These are phyloP conservation scores for Backusella morwellensis DNA, from an alignment of 192 early-diverging fungal genomes.

Conservation along the genomic window DNA sequence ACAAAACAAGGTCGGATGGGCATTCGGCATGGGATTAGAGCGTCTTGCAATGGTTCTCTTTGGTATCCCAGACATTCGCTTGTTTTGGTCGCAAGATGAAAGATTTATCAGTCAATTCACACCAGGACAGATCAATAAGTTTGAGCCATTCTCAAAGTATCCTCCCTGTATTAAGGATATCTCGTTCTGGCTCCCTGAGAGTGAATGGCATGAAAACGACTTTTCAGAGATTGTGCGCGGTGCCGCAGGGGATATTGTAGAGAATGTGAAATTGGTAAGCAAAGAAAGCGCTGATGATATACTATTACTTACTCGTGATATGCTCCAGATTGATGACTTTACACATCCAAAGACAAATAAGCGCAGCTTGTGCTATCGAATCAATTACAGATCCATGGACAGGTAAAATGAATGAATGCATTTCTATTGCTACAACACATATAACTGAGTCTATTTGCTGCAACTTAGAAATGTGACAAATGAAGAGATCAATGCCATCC, in stretches of 20 bases:
- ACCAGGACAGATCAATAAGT: slow-evolving; percentile 64
- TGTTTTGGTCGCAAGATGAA: slow-evolving; percentile 92
- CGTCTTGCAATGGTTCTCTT: slow-evolving; percentile 95
- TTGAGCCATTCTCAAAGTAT: slow-evolving; percentile 86
- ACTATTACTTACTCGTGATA: not conserved
- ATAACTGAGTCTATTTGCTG: not conserved
- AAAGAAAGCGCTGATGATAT: not conserved
- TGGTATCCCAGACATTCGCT: slow-evolving; percentile 91
- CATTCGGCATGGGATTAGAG: slow-evolving; percentile 97
- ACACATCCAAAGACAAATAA: slow-evolving; percentile 81
- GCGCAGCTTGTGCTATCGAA: slow-evolving; percentile 86
- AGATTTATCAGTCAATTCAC: slow-evolving; percentile 87
- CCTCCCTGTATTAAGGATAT: slow-evolving; percentile 94
- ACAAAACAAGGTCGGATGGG: slow-evolving; percentile 88
- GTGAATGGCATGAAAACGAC: slow-evolving; percentile 87
- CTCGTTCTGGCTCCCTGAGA: slow-evolving; percentile 79
- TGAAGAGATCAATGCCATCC: slow-evolving; percentile 92
- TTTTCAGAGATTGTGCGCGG: slow-evolving; percentile 90
- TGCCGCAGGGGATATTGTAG: slow-evolving; percentile 89
- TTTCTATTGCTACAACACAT: not conserved
- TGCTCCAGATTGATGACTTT: slow-evolving; percentile 82
- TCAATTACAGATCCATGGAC: slow-evolving; percentile 97
- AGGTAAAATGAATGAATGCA: slow-evolving; percentile 42
- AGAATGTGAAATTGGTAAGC: slow-evolving; percentile 78
- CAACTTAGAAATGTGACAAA: slow-evolving; percentile 79